Percentiles rank a stretch among this genome's conserved stretches.
Evolutionary conservation across 1,139 yeast species (phyloP).

Genomic region (Groenewaldozyma auringiensis): DNA sequence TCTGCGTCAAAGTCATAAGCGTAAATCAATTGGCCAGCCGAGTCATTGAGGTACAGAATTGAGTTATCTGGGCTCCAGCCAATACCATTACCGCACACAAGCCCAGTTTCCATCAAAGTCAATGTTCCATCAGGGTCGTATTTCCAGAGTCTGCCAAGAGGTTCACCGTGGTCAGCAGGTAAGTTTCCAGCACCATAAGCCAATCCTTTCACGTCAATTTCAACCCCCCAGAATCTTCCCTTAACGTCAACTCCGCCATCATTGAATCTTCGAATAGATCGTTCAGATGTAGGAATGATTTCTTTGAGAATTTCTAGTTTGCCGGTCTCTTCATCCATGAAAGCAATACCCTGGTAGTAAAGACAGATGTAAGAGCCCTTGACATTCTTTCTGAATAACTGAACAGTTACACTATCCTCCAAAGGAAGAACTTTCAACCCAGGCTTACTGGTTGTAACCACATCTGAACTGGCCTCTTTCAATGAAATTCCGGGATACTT

Average conservation of each 20-base stretch:
- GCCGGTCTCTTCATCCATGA: constrained; percentile 29
- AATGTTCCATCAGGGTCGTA: constrained; percentile 27
- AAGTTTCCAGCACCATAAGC: constrained; percentile 19
- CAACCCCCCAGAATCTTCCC: constrained; percentile 26
- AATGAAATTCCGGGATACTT: constrained; percentile 9
- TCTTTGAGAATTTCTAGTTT: constrained; percentile 25
- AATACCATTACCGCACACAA: constrained; percentile 50
- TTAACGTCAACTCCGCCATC: constrained; percentile 31
- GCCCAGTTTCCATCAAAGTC: constrained; percentile 18
- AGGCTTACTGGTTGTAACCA: constrained; percentile 14
- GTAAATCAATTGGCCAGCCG: constrained; percentile 52
- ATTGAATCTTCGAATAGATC: constrained; percentile 22
- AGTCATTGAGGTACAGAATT: constrained; percentile 63
- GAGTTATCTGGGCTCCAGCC: constrained; percentile 51
- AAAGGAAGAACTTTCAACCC: constrained; percentile 24
- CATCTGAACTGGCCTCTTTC: constrained; percentile 9
- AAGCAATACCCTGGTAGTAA: constrained; percentile 27
- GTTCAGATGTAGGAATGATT: constrained; percentile 24
- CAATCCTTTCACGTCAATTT: constrained; percentile 29
- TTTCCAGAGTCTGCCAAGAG: constrained; percentile 32
- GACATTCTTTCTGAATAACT: constrained; percentile 22
- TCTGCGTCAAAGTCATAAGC: constrained; percentile 49
- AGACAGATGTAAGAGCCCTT: constrained; percentile 26
- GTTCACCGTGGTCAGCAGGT: constrained; percentile 19
- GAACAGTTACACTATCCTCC: constrained; percentile 26